Evolutionary conservation across 257 asterid species (phyloP).

Genomic region (Cinchona pubescens): DNA sequence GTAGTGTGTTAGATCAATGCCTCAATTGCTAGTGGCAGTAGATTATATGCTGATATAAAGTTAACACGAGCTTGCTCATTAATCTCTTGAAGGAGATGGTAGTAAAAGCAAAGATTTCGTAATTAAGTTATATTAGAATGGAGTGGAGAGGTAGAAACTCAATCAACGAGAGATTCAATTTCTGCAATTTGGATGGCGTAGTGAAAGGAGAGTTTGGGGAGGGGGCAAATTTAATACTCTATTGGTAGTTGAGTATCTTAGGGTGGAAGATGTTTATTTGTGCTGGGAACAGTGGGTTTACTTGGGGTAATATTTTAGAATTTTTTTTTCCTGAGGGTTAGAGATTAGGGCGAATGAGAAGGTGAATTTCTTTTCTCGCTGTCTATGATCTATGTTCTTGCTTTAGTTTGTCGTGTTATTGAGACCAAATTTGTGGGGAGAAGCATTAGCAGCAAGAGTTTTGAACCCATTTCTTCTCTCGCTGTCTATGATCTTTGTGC

Average conservation of each 20-base stretch:
- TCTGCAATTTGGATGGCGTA: not conserved
- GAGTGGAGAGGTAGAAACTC: not conserved
- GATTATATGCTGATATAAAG: not conserved
- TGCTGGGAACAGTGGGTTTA: not conserved
- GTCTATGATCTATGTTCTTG: not conserved
- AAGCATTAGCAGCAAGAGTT: not conserved
- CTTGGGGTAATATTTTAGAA: not conserved
- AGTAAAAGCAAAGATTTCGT: not conserved
- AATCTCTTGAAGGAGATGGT: not conserved
- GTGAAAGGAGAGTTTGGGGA: not conserved
- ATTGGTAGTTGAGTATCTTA: not conserved
- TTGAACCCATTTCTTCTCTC: not conserved
- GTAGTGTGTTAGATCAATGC: not conserved
- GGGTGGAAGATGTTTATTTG: not conserved
- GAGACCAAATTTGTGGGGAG: not conserved
- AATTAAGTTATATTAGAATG: not conserved
- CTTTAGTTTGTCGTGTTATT: too few species aligned
- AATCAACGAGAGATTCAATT: not conserved
- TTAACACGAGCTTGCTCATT: not conserved
- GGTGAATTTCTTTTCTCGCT: not conserved
- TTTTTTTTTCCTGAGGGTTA: too few species aligned
- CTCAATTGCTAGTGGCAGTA: not conserved
- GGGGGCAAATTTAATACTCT: too few species aligned
- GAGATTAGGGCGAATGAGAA: not conserved
- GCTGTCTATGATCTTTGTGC: not conserved